These are phyloP conservation scores for Flaveria trinervia DNA, from an alignment of 129 eudicot species.

Conservation along the genomic window DNA sequence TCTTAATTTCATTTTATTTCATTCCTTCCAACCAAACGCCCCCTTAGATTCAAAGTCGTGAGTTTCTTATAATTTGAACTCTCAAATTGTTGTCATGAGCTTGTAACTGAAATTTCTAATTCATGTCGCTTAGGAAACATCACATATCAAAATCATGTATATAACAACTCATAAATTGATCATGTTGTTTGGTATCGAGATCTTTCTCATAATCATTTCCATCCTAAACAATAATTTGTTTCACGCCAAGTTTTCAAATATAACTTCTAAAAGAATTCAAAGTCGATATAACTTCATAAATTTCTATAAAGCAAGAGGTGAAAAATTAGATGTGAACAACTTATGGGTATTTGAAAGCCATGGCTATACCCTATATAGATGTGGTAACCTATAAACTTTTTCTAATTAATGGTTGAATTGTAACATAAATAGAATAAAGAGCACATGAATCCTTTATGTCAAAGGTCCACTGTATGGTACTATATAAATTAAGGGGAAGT, in stretches of 20 bases:
- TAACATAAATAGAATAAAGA: conserved; percentile 27
- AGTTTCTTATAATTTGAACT: not conserved
- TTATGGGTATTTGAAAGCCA: conserved; percentile 26
- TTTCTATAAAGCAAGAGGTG: not conserved
- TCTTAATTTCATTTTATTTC: too few species aligned
- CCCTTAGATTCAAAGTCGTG: not conserved
- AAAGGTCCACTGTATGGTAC: conserved; percentile 35
- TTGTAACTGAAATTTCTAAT: too few species aligned
- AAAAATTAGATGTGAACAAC: conserved; percentile 7
- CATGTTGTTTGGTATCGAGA: not conserved
- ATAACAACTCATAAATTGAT: not conserved
- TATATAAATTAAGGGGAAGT: not conserved
- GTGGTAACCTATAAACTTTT: conserved; percentile 29
- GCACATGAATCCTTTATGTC: conserved; percentile 37
- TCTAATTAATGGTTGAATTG: conserved; percentile 22
- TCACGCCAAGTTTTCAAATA: not conserved
- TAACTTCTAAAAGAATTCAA: not conserved
- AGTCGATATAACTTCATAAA: conserved; percentile 6
- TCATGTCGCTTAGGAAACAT: not conserved
- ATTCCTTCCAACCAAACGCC: too few species aligned
- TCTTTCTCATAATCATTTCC: not conserved
- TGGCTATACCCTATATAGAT: conserved; percentile 9
- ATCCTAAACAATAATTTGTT: not conserved
- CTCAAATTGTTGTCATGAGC: not conserved
- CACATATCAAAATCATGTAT: not conserved